Conservation (phyloP, 306 rosid genomes). For the Benincasa hispida region DNA sequence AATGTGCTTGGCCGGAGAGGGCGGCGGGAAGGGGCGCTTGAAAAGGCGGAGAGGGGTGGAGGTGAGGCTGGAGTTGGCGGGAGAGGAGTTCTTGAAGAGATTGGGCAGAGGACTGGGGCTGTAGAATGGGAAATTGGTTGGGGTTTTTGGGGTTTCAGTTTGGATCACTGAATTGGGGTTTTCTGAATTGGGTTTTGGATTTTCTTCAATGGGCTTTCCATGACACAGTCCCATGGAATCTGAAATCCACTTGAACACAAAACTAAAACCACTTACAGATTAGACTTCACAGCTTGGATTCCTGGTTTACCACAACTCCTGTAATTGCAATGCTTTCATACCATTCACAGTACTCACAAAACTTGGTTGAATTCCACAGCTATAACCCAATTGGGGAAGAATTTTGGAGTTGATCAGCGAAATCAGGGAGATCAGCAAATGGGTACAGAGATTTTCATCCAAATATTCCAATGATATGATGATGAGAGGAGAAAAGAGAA, state of each 20-base stretch:
- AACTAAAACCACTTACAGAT: neutral
- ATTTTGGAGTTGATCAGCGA: neutral
- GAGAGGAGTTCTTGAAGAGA: conserved; percentile 75
- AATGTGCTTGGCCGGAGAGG: conserved; percentile 93
- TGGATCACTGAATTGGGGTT: conserved; percentile 8
- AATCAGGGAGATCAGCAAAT: conserved; percentile 10
- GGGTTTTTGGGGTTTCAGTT: conserved; percentile 17
- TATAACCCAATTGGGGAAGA: conserved; percentile 1
- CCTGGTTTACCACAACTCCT: neutral
- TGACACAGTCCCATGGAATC: conserved; percentile 35
- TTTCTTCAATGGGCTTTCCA: conserved; percentile 29
- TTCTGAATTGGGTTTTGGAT: conserved; percentile 7
- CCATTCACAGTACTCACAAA: neutral
- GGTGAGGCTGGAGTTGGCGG: conserved; percentile 49
- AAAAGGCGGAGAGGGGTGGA: conserved; percentile 76
- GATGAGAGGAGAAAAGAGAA: conserved; percentile 5
- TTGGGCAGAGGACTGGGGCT: conserved; percentile 84
- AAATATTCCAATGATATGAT: conserved; percentile 4
- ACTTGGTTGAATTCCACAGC: neutral
- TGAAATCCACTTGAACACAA: neutral
- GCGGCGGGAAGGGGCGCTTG: conserved; percentile 87
- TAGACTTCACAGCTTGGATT: neutral
- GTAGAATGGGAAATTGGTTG: conserved; percentile 57
- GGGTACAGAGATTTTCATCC: conserved; percentile 10
- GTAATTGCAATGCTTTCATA: neutral